A percentile compares a stretch with the other conserved stretches of the same genome.
Conservation (phyloP, 805 yeast genomes). For the Saccharomycopsis sp. region DNA sequence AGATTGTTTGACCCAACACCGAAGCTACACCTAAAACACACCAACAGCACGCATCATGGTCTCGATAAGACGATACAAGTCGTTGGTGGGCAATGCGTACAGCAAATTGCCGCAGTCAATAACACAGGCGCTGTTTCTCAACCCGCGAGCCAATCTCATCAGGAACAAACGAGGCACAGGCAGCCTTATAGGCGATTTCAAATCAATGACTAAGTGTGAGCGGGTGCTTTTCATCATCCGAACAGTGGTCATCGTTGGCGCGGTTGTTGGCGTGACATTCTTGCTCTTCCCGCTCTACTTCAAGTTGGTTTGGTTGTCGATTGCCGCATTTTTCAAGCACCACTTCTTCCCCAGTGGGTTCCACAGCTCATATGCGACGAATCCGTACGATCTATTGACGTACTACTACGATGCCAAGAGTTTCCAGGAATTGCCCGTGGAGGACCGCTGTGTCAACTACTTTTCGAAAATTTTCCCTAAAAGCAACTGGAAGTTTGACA, state of each 20-base stretch:
- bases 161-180: neutral
- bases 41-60: neutral
- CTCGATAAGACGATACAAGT: neutral
- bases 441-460: constrained; percentile 17
- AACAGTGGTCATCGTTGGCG: neutral
- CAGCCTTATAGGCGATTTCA: neutral
- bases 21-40: neutral
- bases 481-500: constrained; percentile 19
- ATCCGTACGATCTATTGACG: constrained; percentile 16
- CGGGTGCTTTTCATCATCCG: neutral
- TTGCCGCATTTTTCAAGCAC: constrained; percentile 1
- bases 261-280: neutral
- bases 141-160: neutral
- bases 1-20: neutral
- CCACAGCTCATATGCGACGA: constrained; percentile 8
- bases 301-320: neutral
- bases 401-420: constrained; percentile 15
- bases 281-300: neutral
- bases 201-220: neutral
- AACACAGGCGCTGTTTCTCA: neutral
- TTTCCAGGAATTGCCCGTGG: constrained; percentile 11
- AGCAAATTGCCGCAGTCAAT: constrained; percentile 1
- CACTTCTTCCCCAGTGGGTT: neutral
- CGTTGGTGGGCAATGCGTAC: neutral
- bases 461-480: constrained; percentile 17